phyloP scores from a whole-genome alignment of 2,329 filamentous ascomycete species.

The Lachnellula occidentalis region DNA sequence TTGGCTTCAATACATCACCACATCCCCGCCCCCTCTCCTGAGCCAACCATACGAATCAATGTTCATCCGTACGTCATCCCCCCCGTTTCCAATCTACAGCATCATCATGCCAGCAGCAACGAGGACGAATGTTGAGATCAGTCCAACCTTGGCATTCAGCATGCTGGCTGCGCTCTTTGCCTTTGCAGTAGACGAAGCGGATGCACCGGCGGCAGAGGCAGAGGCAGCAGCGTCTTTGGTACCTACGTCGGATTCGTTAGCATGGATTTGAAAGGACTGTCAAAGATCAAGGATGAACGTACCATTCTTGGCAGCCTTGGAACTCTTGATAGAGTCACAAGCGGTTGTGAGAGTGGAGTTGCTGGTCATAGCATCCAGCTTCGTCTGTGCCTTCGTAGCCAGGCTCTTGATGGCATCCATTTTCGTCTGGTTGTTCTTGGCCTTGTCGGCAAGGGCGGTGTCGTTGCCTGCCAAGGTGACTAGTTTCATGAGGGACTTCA shows the following conservation, averaged over 20 bases:
- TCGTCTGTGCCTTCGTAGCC: slow-evolving; percentile 24
- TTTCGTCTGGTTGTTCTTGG: slow-evolving; percentile 34
- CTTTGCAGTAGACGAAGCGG: slow-evolving; percentile 6
- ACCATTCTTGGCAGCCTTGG: slow-evolving; percentile 9
- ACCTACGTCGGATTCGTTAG: slow-evolving; percentile 3
- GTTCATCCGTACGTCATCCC: not conserved
- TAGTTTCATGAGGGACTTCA: slow-evolving; percentile 25
- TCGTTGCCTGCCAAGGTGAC: slow-evolving; percentile 29
- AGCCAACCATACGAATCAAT: not conserved
- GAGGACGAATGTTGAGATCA: slow-evolving; percentile 15
- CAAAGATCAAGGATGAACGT: not conserved
- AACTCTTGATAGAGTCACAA: slow-evolving; percentile 1
- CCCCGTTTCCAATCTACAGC: slow-evolving; percentile 11
- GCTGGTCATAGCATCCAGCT: slow-evolving; percentile 29
- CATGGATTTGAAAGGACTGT: not conserved
- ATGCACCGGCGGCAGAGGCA: slow-evolving; percentile 1
- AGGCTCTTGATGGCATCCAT: slow-evolving; percentile 32
- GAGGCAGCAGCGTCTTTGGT: slow-evolving; percentile 12
- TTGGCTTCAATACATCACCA: not conserved
- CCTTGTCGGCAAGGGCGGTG: slow-evolving; percentile 30
- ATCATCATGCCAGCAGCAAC: slow-evolving; percentile 18
- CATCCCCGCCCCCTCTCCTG: not conserved
- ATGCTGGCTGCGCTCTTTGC: slow-evolving; percentile 10
- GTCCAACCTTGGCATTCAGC: slow-evolving; percentile 12
- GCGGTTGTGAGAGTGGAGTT: slow-evolving; percentile 32